Conservation (phyloP, 805 yeast species). For the Kazachstania taianensis region DNA sequence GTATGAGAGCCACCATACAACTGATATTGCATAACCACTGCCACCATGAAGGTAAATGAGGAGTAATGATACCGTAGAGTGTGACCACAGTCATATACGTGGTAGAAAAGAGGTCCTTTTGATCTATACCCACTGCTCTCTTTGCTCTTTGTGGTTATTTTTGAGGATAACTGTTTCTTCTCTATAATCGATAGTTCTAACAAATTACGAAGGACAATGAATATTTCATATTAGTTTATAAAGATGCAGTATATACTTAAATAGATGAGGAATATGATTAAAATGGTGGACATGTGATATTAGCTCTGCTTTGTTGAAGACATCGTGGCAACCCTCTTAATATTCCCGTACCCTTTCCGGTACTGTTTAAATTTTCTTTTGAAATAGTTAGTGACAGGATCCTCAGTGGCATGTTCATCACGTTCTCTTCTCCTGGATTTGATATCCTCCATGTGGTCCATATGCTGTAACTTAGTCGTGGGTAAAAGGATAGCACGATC, state of each 20-base stretch:
- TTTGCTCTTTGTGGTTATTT: too few species aligned
- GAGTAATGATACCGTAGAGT: not conserved
- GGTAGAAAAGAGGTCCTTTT: not conserved
- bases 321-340: constrained; percentile 2
- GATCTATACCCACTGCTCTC: not conserved
- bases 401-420: constrained; percentile 5
- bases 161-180: too few species aligned
- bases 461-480: constrained; percentile 46
- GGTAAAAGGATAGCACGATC: constrained; percentile 91
- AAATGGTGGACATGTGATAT: not conserved
- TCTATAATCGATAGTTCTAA: too few species aligned
- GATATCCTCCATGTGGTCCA: constrained; percentile 47
- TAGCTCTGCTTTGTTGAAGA: not conserved
- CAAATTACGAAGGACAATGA: too few species aligned
- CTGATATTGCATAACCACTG: constrained; percentile 17
- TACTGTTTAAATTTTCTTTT: constrained; percentile 7
- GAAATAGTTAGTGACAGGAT: constrained; percentile 22
- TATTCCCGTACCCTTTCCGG: not conserved
- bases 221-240: too few species aligned
- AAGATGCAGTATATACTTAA: too few species aligned
- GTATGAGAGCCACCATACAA: constrained; percentile 27
- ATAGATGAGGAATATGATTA: too few species aligned
- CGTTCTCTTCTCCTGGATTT: constrained; percentile 2
- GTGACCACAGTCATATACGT: not conserved
- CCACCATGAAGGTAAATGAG: constrained; percentile 20